phyloP scores from a whole-genome alignment of 495 filamentous ascomycete species.

The Aspergillus cavernicola region DNA sequence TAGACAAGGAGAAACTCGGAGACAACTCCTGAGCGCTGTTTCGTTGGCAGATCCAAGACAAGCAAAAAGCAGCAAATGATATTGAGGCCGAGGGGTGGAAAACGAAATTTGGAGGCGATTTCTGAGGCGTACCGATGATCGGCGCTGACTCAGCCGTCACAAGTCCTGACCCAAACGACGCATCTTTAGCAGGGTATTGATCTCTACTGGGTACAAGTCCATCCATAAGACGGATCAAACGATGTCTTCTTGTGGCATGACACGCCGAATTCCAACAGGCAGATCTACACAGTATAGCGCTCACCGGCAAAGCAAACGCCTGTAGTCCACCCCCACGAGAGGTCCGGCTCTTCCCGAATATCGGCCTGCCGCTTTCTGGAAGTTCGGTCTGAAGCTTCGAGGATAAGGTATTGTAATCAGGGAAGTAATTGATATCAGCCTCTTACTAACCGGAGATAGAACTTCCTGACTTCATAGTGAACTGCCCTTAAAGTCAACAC shows the following conservation, averaged over 20 bases:
- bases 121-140: slow-evolving; percentile 4
- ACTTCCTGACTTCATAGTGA: too few species aligned
- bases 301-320: not conserved
- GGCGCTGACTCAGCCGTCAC: slow-evolving; percentile 5
- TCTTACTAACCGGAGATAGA: not conserved
- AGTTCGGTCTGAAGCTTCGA: not conserved
- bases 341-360: slow-evolving; percentile 11
- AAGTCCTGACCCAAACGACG: slow-evolving; percentile 1
- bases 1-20: slow-evolving; percentile 3
- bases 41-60: slow-evolving; percentile 8
- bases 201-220: too few species aligned
- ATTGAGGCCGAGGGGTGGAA: not conserved
- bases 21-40: not conserved
- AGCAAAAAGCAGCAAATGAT: slow-evolving; percentile 1
- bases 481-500: too few species aligned
- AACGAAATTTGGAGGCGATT: slow-evolving; percentile 1
- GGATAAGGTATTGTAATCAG: not conserved
- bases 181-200: too few species aligned
- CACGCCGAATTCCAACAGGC: not conserved
- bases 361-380: slow-evolving; percentile 2
- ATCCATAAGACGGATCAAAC: not conserved
- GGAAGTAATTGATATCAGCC: not conserved
- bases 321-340: slow-evolving; percentile 14
- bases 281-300: not conserved
- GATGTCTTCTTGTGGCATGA: not conserved